A percentile compares a stretch with the other conserved stretches of the same genome.
phyloP scores from a whole-genome alignment of 139 green algal genomes.

The Pedinophyceae sp. region DNA sequence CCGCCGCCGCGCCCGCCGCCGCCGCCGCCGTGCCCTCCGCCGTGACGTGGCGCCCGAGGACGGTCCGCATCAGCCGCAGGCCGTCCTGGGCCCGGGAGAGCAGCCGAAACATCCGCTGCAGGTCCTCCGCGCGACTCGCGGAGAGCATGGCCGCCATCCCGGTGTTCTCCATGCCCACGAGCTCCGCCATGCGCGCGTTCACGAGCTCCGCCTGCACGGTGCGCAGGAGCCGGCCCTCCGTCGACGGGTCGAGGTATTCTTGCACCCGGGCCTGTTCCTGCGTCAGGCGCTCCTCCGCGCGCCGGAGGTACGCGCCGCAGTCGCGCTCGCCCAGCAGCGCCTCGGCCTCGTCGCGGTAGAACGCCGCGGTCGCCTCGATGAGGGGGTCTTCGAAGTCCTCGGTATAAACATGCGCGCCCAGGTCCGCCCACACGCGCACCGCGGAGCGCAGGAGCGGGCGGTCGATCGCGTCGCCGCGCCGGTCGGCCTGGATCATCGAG shows the following conservation, averaged over 20 bases:
- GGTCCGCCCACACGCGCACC: conserved; percentile 27
- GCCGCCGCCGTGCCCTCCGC: not conserved
- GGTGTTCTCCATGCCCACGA: conserved; percentile 86
- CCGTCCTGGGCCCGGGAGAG: conserved; percentile 58
- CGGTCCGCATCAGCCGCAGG: conserved; percentile 37
- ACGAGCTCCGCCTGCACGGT: not conserved
- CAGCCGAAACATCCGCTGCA: conserved; percentile 79
- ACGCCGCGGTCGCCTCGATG: conserved; percentile 59
- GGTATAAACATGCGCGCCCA: not conserved
- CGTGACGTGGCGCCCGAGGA: conserved; percentile 33
- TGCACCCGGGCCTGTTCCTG: conserved; percentile 78
- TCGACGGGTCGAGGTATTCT: conserved; percentile 68
- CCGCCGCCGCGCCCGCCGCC: not conserved
- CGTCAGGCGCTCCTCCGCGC: conserved; percentile 58
- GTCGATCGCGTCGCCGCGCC: conserved; percentile 72
- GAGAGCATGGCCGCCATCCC: conserved; percentile 68
- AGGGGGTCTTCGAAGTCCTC: conserved; percentile 87
- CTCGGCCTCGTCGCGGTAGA: conserved; percentile 70
- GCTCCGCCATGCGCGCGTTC: conserved; percentile 30
- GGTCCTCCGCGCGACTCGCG: conserved; percentile 61
- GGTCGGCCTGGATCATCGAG: conserved; percentile 28
- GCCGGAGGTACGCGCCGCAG: conserved; percentile 77
- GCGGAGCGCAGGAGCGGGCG: conserved; percentile 51
- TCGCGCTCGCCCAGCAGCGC: conserved; percentile 50
- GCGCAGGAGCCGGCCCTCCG: conserved; percentile 28